phyloP scores from a whole-genome alignment of 169 alveolate species.

The Plasmodium ovale region DNA sequence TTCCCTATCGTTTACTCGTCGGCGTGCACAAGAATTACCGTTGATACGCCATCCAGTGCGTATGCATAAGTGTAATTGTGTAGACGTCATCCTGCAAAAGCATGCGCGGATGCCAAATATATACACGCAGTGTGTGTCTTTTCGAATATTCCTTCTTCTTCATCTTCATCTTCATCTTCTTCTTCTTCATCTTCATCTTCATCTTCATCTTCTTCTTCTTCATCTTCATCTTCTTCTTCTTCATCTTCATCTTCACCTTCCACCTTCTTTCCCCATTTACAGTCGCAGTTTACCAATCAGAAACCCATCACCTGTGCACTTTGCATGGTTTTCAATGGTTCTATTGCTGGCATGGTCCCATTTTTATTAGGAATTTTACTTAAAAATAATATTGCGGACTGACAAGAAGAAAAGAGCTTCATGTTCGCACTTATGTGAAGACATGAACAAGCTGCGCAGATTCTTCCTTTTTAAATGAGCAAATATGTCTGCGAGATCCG shows the following conservation, averaged over 20 bases:
- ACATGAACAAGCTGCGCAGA: no score
- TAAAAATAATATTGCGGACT: conserved; percentile 76
- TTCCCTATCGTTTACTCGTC: no score
- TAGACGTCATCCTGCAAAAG: neutral
- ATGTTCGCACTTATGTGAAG: no score
- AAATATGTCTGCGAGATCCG: no score
- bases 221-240: fast-evolving
- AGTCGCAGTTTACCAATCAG: conserved; percentile 87
- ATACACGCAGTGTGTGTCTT: no score
- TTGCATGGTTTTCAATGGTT: conserved; percentile 87
- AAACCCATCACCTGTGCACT: conserved; percentile 84
- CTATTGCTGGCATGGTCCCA: conserved; percentile 87
- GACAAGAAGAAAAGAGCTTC: no score
- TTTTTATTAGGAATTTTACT: conserved; percentile 83
- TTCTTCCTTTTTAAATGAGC: no score
- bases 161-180: no score
- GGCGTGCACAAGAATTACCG: no score
- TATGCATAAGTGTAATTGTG: no score
- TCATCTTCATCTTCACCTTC: neutral
- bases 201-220: neutral
- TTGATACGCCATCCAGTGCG: no score
- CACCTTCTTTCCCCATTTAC: neutral
- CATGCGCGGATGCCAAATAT: neutral
- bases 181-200: neutral
- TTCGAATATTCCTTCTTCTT: no score